phyloP scores from a whole-genome alignment of 2,329 filamentous ascomycete genomes.

The Xylaria sp. region DNA sequence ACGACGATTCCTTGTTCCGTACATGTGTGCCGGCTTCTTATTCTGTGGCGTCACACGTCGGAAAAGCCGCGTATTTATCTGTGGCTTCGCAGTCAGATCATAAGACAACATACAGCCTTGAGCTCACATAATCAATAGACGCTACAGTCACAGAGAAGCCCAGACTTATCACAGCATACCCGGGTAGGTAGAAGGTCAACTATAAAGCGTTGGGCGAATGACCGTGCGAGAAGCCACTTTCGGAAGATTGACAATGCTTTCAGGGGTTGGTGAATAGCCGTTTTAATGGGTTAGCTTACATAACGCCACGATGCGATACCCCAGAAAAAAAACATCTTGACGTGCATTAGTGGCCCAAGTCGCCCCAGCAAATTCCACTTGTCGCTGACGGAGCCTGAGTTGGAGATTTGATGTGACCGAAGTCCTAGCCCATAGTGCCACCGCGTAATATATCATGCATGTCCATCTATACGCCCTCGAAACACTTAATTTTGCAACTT shows the following conservation, averaged over 20 bases:
- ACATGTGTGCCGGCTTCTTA: not conserved
- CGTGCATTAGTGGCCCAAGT: constrained; percentile 22
- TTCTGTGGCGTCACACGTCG: not conserved
- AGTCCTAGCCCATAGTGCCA: not conserved
- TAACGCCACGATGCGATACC: constrained; percentile 20
- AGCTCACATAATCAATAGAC: not conserved
- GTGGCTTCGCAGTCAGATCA: not conserved
- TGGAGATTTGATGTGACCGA: constrained; percentile 8
- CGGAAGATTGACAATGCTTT: not conserved
- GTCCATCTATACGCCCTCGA: not conserved
- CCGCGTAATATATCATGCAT: not conserved
- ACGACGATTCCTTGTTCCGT: constrained; percentile 11
- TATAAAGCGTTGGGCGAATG: not conserved
- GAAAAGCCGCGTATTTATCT: constrained; percentile 9
- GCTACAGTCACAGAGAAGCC: not conserved
- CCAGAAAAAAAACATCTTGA: constrained; percentile 3
- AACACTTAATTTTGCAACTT: not conserved
- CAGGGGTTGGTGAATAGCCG: not conserved
- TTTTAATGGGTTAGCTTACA: constrained; percentile 21
- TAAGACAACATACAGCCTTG: not conserved
- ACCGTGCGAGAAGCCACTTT: not conserved
- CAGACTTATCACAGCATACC: not conserved
- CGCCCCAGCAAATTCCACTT: constrained; percentile 16
- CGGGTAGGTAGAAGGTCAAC: not conserved
- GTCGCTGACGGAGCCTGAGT: not conserved